These are phyloP conservation scores for Myxozyma melibiosi DNA, from an alignment of 805 yeast species.

Conservation along the genomic window DNA sequence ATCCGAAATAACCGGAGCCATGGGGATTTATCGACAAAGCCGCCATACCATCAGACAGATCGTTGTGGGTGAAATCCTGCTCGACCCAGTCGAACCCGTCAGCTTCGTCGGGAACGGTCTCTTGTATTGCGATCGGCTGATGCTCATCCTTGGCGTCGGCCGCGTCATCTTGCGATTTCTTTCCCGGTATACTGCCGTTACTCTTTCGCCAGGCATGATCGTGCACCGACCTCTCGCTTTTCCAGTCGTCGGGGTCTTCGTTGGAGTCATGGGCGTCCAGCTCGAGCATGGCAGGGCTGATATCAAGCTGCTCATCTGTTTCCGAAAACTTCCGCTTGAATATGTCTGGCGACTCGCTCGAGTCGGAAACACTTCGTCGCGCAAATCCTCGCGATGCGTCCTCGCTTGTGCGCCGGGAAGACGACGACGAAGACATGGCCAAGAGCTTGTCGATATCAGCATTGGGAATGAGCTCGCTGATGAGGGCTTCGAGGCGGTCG, in stretches of 20 bases:
- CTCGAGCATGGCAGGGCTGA: constrained; percentile 6
- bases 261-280: constrained; percentile 3
- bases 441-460: constrained; percentile 49
- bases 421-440: constrained; percentile 27
- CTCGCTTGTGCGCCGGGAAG: constrained; percentile 18
- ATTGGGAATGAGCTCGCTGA: constrained; percentile 51
- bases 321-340: constrained; percentile 12
- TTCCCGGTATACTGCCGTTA: background rate
- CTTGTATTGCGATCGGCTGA: constrained; percentile 33
- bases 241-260: background rate
- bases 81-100: constrained; percentile 65
- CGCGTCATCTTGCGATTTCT: no score
- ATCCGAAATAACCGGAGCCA: constrained; percentile 66
- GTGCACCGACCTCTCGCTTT: background rate
- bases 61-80: constrained; percentile 45
- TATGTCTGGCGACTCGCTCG: constrained; percentile 22
- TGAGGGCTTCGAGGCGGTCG: constrained; percentile 49
- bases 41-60: constrained; percentile 62
- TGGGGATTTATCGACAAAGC: constrained; percentile 54
- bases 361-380: constrained; percentile 2
- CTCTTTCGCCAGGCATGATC: background rate
- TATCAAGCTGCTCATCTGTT: constrained; percentile 9
- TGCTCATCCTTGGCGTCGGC: constrained; percentile 7
- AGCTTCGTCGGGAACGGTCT: constrained; percentile 49
- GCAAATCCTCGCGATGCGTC: constrained; percentile 17